Evolutionary conservation across 768 basidiomycete species (phyloP), one percentile per base, ranked within the genome.

Genomic region (Tylopilus vinaceipallidus): DNA sequence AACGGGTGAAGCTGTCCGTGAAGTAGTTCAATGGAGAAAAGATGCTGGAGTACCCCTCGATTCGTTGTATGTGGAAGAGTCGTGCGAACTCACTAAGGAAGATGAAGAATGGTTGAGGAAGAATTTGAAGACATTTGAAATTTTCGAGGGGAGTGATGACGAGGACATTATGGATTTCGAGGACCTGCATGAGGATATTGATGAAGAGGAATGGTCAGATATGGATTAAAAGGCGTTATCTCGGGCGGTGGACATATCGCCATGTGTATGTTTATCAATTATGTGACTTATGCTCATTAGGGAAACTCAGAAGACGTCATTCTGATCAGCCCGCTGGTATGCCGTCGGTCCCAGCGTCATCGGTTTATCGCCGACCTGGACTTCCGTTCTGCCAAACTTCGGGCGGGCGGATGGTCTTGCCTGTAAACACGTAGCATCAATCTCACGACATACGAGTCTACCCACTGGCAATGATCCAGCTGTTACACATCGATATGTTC

Each of bases 121-220:
- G 6, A 71, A 84, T 55, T 42, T 82, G 43, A 75, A 80, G 49
- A 67, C 67, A 27, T 72, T 86, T 14, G 77, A 78, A 11, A 76
- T 71, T 53, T 86, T 83, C 52, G 82, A 81, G 49, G 74, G 79
- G 29, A 82, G 81, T 38, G 73, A 74, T 39, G 73, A 74, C 26
- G 83, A 70, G 16, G 70, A 65, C 35, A 52, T 54, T 16, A 48
- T 55, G 6, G 70, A 67, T 20, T 58, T 58, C 13, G 69, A 64
- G 6, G 65, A 68, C 40, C 19, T 45, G 32, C 2, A 34, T 2
- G 53, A 50, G 6, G 60, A 55, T 8, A 9, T 36, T 3, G 50
- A 54, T 36, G 53, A n/a, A n/a, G n/a, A n/a, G n/a, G n/a, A 52
- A 9, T 63, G 54, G 62, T 57, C 48, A 7, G 54, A 58, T 22